Base-by-base conservation (phyloP, 139 green algal genomes). In the Deuterostichococcus epilithicus region DNA sequence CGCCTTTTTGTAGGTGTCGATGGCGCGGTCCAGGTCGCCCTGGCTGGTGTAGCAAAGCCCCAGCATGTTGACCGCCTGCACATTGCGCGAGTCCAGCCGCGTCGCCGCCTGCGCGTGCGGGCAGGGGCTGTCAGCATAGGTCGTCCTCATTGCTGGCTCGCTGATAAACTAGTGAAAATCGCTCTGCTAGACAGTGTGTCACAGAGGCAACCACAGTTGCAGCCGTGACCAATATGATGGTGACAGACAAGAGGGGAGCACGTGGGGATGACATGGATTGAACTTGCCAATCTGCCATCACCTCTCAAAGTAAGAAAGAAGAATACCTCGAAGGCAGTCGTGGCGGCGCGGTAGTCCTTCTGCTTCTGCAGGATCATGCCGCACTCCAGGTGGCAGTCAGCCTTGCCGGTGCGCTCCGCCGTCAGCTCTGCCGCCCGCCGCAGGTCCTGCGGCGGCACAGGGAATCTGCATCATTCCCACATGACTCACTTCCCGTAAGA, bases 21-120 rank as follows among this genome's bases (percentile, higher is more conserved):
- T 83, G 70, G 90, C 91, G 10, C 91, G 85, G 20, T 78, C 39
- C 36, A 97, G 89, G 73, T 97, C 86, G 3, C 92, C 92, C 83
- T 88, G 72, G 52, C 82, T 88, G 60, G 78, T 80, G 39, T 81
- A 76, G 75, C 81, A 90, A 44, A 94, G 80, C 3, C 89, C 92
- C 37, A 96, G 82, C 72, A 91, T 78, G 73, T 91, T 91, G 82
- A 86, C 87, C 13, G 86, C 81, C 63, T 86, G 80, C 10, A 77
- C 45, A 77, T 90, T 91, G 58, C 36, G 77, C 8, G 74, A 20
- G 47, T 89, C 86, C 33, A 88, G 70, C 74, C 83, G 72, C n/a
- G 88, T 70, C 1, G 84, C 86, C 68, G 82, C 75, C 39, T 87
- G 68, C 58, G 92, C 59, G 37, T 86, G 80, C 25, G 35, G 1